phyloP scores from a whole-genome alignment of 208 protist species.

The Acanthamoeba lenticulata region DNA sequence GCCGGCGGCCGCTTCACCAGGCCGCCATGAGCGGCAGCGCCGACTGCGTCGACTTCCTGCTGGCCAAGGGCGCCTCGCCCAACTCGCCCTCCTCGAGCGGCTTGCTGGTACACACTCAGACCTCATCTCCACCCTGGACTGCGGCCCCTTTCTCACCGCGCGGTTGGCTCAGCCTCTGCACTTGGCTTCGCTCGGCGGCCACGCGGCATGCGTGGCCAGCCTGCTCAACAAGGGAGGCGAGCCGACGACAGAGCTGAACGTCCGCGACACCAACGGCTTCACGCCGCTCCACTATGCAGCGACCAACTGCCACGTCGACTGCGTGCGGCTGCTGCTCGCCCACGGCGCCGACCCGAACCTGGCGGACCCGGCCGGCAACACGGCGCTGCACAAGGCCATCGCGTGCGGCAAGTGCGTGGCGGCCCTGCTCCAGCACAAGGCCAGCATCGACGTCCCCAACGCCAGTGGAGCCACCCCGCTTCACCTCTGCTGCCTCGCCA shows the following conservation, averaged over 20 bases:
- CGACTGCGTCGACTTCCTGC: constrained; percentile 34
- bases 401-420: not conserved
- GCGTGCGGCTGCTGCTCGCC: not conserved
- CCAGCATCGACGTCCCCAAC: not conserved
- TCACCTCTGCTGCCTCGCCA: constrained; percentile 3
- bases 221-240: not conserved
- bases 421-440: constrained; percentile 4
- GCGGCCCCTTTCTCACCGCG: not conserved
- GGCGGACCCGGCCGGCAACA: not conserved
- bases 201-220: not conserved
- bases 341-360: not conserved
- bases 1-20: not conserved
- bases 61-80: constrained; percentile 14
- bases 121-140: not conserved
- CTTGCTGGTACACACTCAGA: constrained; percentile 17
- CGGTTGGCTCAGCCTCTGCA: not conserved
- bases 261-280: not conserved
- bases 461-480: not conserved
- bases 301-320: not conserved
- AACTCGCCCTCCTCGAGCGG: constrained; percentile 19
- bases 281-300: constrained; percentile 33
- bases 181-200: not conserved
- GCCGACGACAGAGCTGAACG: not conserved
- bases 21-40: constrained; percentile 14
- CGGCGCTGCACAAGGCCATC: constrained; percentile 18